Evolutionary conservation across 2,329 filamentous ascomycete species (phyloP).

Genomic region (Penicillium sp.): DNA sequence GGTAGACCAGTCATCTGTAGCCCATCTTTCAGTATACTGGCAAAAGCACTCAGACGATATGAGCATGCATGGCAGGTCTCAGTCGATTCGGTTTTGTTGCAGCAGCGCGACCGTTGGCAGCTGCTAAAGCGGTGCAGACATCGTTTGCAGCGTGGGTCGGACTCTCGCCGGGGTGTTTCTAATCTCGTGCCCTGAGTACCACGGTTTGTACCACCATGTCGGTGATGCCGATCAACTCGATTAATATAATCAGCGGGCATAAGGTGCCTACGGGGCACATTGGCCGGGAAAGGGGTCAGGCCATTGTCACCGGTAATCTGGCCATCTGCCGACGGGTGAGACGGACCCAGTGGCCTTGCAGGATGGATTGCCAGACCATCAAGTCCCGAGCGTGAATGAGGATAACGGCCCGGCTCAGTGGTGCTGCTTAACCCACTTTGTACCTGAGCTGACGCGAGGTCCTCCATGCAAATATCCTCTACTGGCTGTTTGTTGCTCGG

Average conservation of each 20-base stretch:
- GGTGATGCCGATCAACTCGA: no score
- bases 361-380: not conserved
- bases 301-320: not conserved
- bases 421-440: not conserved
- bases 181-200: not conserved
- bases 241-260: not conserved
- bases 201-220: not conserved
- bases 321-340: not conserved
- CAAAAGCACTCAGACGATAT: not conserved
- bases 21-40: not conserved
- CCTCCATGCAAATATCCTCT: not conserved
- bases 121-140: not conserved
- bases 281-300: not conserved
- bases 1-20: not conserved
- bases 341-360: not conserved
- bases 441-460: not conserved
- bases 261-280: not conserved
- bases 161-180: not conserved
- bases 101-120: not conserved
- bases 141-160: not conserved
- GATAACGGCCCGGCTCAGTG: not conserved
- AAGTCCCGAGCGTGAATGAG: not conserved
- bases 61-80: not conserved
- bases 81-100: not conserved
- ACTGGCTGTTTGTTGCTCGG: not conserved